phyloP scores from a whole-genome alignment of 306 rosid species.

The Styphnolobium japonicum region DNA sequence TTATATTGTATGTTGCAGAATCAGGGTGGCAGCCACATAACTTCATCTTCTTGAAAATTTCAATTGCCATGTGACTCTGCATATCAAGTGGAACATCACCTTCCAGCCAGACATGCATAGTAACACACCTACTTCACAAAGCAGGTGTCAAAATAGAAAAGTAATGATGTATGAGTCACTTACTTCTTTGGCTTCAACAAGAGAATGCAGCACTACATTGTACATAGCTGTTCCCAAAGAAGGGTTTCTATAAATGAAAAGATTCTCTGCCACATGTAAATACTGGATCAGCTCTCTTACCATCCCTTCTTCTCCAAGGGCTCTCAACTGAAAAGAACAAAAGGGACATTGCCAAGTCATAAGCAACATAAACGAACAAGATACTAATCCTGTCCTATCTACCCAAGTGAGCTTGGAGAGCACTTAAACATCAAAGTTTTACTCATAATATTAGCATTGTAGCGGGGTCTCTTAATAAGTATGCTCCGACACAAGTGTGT shows the following conservation, averaged over 20 bases:
- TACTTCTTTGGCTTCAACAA: slow-evolving; percentile 69
- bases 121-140: slow-evolving; percentile 13
- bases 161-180: slow-evolving; percentile 31
- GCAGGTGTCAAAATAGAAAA: slow-evolving; percentile 29
- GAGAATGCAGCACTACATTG: slow-evolving; percentile 60
- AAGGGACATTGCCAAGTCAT: slow-evolving; percentile 10
- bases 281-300: slow-evolving; percentile 57
- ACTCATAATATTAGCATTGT: neutral
- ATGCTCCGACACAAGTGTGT: neutral
- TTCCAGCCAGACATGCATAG: slow-evolving; percentile 19
- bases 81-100: slow-evolving; percentile 35
- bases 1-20: slow-evolving; percentile 62
- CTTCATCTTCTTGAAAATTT: slow-evolving; percentile 68
- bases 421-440: slow-evolving; percentile 4
- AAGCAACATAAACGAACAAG: neutral
- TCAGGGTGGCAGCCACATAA: slow-evolving; percentile 51
- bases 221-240: slow-evolving; percentile 51
- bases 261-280: slow-evolving; percentile 68
- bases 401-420: neutral
- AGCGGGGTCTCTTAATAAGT: neutral
- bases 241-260: slow-evolving; percentile 47
- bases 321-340: slow-evolving; percentile 54
- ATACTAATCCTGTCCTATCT: slow-evolving; percentile 8
- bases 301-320: slow-evolving; percentile 88
- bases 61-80: slow-evolving; percentile 64